Conservation (phyloP, 2,329 filamentous ascomycete genomes). For the Alternaria gaisen region DNA sequence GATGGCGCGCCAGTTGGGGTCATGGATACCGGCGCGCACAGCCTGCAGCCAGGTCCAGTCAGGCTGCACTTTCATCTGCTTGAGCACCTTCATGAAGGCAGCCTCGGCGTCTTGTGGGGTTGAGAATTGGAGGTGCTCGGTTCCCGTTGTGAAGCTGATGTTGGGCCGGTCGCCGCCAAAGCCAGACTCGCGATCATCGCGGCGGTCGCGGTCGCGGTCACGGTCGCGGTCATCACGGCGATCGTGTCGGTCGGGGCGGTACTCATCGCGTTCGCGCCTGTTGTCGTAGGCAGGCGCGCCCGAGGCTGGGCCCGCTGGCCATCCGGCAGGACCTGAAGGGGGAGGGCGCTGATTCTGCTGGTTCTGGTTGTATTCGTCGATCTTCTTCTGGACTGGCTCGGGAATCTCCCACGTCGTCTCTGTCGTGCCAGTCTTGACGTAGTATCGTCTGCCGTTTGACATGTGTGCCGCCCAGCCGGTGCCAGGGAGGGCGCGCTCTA, state of each 20-base stretch:
- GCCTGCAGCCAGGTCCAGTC: slow-evolving; percentile 95
- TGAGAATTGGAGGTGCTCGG: slow-evolving; percentile 60
- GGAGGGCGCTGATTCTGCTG: slow-evolving; percentile 54
- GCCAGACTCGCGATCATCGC: slow-evolving; percentile 56
- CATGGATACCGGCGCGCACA: slow-evolving; percentile 84
- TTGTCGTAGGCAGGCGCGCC: slow-evolving; percentile 53
- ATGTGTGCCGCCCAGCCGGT: slow-evolving; percentile 90
- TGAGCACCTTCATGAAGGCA: slow-evolving; percentile 90
- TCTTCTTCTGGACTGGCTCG: slow-evolving; percentile 73
- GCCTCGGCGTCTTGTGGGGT: slow-evolving; percentile 86
- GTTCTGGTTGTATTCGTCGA: slow-evolving; percentile 73
- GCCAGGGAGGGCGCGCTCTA: slow-evolving; percentile 82
- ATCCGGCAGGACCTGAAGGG: slow-evolving; percentile 56
- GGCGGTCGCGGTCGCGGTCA: slow-evolving; percentile 57
- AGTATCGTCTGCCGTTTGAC: slow-evolving; percentile 89
- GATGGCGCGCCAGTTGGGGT: slow-evolving; percentile 90
- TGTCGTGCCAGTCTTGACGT: slow-evolving; percentile 89
- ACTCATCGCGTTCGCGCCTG: slow-evolving; percentile 42
- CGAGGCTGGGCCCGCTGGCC: slow-evolving; percentile 65
- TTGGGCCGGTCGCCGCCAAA: slow-evolving; percentile 50
- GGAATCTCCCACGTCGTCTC: slow-evolving; percentile 96
- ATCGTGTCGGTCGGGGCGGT: slow-evolving; percentile 39
- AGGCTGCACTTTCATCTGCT: slow-evolving; percentile 82
- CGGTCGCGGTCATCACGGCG: slow-evolving; percentile 28
- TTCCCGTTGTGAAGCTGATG: slow-evolving; percentile 54